These are phyloP conservation scores for Nannochloropsis limnetica DNA, from an alignment of 352 stramenopile genomes.

Conservation along the genomic window DNA sequence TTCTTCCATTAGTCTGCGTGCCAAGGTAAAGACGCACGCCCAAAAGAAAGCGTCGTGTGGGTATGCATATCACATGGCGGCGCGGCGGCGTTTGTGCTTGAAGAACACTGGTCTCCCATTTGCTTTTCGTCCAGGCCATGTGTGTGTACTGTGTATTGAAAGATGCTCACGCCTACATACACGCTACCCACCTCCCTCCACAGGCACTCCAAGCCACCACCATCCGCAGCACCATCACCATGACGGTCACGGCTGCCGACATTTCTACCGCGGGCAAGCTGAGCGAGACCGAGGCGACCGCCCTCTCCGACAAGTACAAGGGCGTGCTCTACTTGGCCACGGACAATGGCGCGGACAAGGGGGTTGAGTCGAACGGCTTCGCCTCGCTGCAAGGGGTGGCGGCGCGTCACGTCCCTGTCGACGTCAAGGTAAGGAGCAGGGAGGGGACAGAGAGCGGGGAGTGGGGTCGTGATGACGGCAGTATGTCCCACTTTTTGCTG, in stretches of 20 bases:
- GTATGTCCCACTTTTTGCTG: background rate
- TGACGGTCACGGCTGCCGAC: background rate
- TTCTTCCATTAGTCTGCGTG: background rate
- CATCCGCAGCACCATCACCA: background rate
- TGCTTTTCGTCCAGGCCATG: background rate
- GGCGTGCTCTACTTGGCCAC: constrained; percentile 19
- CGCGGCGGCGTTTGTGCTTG: background rate
- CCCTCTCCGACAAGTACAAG: constrained; percentile 31
- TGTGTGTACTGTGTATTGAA: background rate
- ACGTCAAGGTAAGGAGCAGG: constrained; percentile 25
- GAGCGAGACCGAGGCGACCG: background rate
- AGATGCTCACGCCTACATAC: background rate
- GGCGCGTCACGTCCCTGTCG: background rate
- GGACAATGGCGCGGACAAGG: background rate
- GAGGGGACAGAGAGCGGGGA: background rate
- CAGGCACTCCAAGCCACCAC: background rate
- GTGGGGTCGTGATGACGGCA: background rate
- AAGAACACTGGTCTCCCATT: background rate
- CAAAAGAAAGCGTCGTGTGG: too few relatives aligned
- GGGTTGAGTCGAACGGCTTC: background rate
- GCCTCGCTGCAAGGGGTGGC: background rate
- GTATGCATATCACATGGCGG: background rate
- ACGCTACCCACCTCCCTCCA: background rate
- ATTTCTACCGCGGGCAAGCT: background rate
- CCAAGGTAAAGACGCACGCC: background rate